Conservation (phyloP, 1,284 basidiomycete species). For the Tilletiopsis washingtonensis region DNA sequence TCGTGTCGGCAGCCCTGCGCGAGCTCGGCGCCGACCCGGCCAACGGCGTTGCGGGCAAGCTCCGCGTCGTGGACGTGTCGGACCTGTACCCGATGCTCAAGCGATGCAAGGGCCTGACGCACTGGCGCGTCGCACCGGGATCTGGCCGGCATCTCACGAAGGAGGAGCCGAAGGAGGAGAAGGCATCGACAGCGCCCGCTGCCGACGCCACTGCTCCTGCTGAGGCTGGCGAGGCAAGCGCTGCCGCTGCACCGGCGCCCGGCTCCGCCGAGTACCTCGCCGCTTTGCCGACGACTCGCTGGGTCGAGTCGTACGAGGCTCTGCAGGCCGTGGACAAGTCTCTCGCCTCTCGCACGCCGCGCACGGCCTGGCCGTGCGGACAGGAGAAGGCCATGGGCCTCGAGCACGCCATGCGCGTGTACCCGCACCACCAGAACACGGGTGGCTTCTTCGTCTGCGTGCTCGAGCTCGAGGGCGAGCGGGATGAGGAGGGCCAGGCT, state of each 20-base stretch:
- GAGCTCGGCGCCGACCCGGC: slow-evolving; percentile 8
- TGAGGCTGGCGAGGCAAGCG: slow-evolving; percentile 2
- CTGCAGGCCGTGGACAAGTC: slow-evolving; percentile 33
- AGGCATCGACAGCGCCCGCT: slow-evolving; percentile 9
- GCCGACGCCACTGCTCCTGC: slow-evolving; percentile 11
- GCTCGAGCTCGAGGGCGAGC: slow-evolving; percentile 55
- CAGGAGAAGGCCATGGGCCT: slow-evolving; percentile 35
- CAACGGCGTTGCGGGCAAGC: slow-evolving; percentile 53
- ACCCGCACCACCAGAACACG: slow-evolving; percentile 92
- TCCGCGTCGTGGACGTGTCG: slow-evolving; percentile 74
- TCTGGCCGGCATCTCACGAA: slow-evolving; percentile 28
- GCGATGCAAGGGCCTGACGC: slow-evolving; percentile 52
- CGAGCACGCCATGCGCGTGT: slow-evolving; percentile 49
- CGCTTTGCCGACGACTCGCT: slow-evolving; percentile 32
- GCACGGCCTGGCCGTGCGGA: slow-evolving; percentile 43
- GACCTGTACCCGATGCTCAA: slow-evolving; percentile 63
- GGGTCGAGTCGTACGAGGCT: slow-evolving; percentile 37
- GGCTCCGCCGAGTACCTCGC: slow-evolving; percentile 23
- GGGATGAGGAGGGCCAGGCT: slow-evolving; percentile 36
- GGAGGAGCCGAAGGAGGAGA: slow-evolving; percentile 10
- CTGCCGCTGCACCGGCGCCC: slow-evolving; percentile 11
- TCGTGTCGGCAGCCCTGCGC: slow-evolving; percentile 64
- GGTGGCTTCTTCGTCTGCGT: slow-evolving; percentile 97
- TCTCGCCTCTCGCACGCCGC: slow-evolving; percentile 29
- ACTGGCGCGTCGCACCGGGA: slow-evolving; percentile 42